Evolutionary conservation across 176 grass and related monocot species (phyloP).

Genomic region (Aegilops sharonensis): DNA sequence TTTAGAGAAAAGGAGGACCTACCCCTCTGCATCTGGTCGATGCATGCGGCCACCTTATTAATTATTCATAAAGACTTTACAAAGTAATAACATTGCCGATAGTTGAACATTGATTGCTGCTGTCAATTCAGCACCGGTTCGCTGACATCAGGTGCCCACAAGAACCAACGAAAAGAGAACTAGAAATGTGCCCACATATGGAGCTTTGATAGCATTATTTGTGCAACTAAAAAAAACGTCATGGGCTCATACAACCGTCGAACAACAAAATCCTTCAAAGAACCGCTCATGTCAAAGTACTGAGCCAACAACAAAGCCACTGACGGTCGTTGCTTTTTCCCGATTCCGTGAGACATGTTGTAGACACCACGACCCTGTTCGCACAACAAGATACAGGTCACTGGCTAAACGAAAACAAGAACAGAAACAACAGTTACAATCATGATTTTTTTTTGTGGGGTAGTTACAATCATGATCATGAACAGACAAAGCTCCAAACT

Average conservation of each 20-base stretch:
- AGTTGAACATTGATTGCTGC: not conserved
- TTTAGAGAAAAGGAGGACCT: too few relatives aligned
- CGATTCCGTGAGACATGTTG: slow-evolving; percentile 56
- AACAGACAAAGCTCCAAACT: too few relatives aligned
- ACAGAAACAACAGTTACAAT: too few relatives aligned
- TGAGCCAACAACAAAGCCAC: not conserved
- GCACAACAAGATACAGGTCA: slow-evolving; percentile 5
- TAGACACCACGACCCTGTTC: slow-evolving; percentile 52
- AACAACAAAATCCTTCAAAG: not conserved
- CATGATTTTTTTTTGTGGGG: too few relatives aligned
- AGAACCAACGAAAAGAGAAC: not conserved
- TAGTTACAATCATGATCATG: too few relatives aligned
- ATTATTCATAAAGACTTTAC: not conserved
- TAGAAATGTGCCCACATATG: not conserved
- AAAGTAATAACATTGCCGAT: too few relatives aligned
- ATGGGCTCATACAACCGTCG: not conserved
- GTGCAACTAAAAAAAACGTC: slow-evolving; percentile 16
- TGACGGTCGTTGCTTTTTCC: slow-evolving; percentile 47
- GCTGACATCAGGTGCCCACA: slow-evolving; percentile 3
- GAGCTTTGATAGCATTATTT: slow-evolving; percentile 18
- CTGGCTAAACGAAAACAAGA: too few relatives aligned
- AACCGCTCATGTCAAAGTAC: not conserved
- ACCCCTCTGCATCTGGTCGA: too few relatives aligned
- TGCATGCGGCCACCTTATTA: too few relatives aligned
- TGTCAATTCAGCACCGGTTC: not conserved